Percentiles rank a stretch among this genome's conserved stretches.
Conservation (phyloP, 306 rosid genomes). For the Malus sylvestris region DNA sequence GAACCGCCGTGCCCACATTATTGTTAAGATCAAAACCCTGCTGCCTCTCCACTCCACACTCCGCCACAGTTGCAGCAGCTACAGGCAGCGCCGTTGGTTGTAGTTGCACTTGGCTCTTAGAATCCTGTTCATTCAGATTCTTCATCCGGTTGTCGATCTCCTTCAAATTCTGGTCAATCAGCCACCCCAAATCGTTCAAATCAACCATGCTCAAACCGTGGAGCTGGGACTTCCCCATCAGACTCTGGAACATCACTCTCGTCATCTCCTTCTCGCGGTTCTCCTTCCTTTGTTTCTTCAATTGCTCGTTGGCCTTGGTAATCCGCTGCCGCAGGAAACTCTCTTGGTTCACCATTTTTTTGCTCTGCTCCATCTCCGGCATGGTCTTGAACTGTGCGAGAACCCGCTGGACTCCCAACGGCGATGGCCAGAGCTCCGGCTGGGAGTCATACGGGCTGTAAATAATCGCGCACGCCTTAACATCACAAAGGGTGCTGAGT, state of each 20-base stretch:
- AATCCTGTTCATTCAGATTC: not conserved
- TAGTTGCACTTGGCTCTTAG: not conserved
- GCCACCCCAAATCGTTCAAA: slow-evolving; percentile 21
- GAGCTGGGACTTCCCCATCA: not conserved
- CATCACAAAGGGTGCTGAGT: slow-evolving; percentile 41
- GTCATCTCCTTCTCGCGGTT: slow-evolving; percentile 24
- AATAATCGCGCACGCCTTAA: slow-evolving; percentile 47
- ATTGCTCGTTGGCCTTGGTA: slow-evolving; percentile 9
- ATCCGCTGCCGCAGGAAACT: slow-evolving; percentile 23
- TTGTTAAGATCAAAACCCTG: not conserved
- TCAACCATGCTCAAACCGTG: slow-evolving; percentile 12
- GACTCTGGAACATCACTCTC: slow-evolving; percentile 11
- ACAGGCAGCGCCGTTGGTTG: not conserved
- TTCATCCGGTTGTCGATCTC: slow-evolving; percentile 15
- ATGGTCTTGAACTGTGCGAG: slow-evolving; percentile 20
- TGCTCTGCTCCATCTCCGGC: slow-evolving; percentile 25
- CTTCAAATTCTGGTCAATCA: slow-evolving; percentile 23
- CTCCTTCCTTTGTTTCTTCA: slow-evolving; percentile 18
- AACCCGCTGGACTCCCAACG: slow-evolving; percentile 15
- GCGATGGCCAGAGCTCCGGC: slow-evolving; percentile 44
- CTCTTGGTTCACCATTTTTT: slow-evolving; percentile 30
- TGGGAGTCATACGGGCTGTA: slow-evolving; percentile 33
- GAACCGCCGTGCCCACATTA: not conserved
- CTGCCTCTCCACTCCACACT: not conserved
- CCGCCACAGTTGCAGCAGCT: not conserved